phyloP scores from a whole-genome alignment of 2,329 filamentous ascomycete species.

The Ascochyta viciae-villosae region DNA sequence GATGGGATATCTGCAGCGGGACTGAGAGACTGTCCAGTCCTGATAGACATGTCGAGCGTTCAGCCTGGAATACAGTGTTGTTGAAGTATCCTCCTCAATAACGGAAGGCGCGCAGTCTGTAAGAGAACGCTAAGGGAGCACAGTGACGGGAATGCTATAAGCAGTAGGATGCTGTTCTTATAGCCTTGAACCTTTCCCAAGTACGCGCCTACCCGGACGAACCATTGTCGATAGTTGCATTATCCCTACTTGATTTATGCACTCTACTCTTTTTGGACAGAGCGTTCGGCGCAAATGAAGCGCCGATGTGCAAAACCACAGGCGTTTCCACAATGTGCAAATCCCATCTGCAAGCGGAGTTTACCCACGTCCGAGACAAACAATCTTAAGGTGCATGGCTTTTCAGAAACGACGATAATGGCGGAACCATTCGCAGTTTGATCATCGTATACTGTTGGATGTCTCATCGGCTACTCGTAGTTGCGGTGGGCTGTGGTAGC shows the following conservation, averaged over 20 bases:
- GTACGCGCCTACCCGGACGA: background rate
- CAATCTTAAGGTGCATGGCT: background rate
- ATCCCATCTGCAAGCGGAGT: background rate
- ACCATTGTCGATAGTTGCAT: background rate
- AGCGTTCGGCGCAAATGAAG: background rate
- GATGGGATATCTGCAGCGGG: conserved; percentile 23
- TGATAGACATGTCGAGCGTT: background rate
- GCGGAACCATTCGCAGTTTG: background rate
- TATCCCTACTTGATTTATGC: background rate
- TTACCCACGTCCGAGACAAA: background rate
- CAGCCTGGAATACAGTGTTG: no score
- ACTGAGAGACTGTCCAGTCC: background rate
- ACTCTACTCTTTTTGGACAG: background rate
- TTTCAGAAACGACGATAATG: background rate
- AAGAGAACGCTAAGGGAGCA: no score
- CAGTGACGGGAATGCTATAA: background rate
- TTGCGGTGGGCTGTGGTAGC: conserved; percentile 22
- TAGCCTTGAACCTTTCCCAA: background rate
- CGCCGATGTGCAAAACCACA: conserved; percentile 3
- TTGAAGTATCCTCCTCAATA: no score
- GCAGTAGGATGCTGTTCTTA: background rate
- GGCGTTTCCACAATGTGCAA: background rate
- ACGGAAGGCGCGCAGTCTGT: background rate
- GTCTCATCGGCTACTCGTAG: no score
- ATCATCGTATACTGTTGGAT: background rate